Evolutionary conservation across 805 yeast genomes (phyloP), one percentile per base, ranked within the genome.

Genomic region (Candida stauntonica): DNA sequence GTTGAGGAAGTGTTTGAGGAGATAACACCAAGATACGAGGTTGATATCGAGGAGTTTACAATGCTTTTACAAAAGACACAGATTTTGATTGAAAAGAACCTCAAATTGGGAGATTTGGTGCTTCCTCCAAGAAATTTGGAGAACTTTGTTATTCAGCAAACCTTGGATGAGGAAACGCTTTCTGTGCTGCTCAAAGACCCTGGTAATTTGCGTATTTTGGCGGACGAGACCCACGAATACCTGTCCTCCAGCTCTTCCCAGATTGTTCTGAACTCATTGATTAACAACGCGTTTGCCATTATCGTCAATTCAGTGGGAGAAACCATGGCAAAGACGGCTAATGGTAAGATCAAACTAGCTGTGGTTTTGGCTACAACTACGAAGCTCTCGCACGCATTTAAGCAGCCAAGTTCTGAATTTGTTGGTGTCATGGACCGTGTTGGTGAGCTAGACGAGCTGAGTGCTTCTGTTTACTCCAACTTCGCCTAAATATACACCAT

Each of bases 401-500:
- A 68, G 33, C 72, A 61, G 12, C 46, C 51, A 3, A 46, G 45
- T 8, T 69, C 70, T 44, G 75, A 67, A 42, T 72, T 70, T 46
- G 50, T 75, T 9, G 57, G 61, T 16, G 42, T 38, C 3, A 45
- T 79, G 71, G 70, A 73, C 47, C 63, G 63, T 42, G 60, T 70
- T 23, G 79, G 75, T 14, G 87, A 80, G 46, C 70, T 89, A 41
- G 94, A 86, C 48, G 96, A 87, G 44, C 72, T 89, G 49, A 81
- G 95, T 62, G 97, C 97, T 5, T 73, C 87, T 48, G 89, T 89
- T 7, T 89, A 89, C 60, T 82, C 95, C 15, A 87, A 87, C 54
- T 86, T 84, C 50, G 61, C 57, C 8, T 41, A 36, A 42, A 9
- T 14, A 21, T 18, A n/a, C 5, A 18, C 17, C n/a, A 16, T 7